These are phyloP conservation scores for Blastobotrys serpentis DNA, from an alignment of 1,139 yeast genomes.

Conservation along the genomic window DNA sequence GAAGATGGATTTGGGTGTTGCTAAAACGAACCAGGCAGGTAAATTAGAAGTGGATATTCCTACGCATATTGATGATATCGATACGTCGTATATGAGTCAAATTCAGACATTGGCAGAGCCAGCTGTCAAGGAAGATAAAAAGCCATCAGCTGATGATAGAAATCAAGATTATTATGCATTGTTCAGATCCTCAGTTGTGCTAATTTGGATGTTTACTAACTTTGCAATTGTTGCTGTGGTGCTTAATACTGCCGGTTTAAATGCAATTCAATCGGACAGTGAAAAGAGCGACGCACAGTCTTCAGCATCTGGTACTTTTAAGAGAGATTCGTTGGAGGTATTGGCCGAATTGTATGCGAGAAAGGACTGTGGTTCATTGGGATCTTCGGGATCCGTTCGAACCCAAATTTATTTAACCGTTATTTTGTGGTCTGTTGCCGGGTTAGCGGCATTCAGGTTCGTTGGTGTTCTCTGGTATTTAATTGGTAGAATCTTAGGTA, in stretches of 20 bases:
- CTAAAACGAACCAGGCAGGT: conserved; percentile 54
- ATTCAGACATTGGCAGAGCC: conserved; percentile 90
- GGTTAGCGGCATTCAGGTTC: conserved; percentile 68
- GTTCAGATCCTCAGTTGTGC: conserved; percentile 90
- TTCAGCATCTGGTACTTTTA: neutral
- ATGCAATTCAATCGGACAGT: conserved; percentile 24
- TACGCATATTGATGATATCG: conserved; percentile 60
- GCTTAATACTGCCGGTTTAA: conserved; percentile 63
- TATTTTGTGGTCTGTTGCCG: conserved; percentile 89
- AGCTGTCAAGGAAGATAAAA: conserved; percentile 55
- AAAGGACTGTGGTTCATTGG: conserved; percentile 55
- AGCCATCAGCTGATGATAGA: conserved; percentile 52
- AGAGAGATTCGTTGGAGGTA: conserved; percentile 18
- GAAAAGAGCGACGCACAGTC: conserved; percentile 23
- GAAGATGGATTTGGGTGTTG: conserved; percentile 62
- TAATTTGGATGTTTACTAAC: conserved; percentile 84
- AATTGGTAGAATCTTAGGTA: conserved; percentile 34
- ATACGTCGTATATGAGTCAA: conserved; percentile 55
- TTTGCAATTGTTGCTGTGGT: conserved; percentile 80
- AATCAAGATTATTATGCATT: conserved; percentile 89
- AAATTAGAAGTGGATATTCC: conserved; percentile 67
- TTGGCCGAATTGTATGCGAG: conserved; percentile 19
- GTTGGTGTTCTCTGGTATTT: conserved; percentile 47
- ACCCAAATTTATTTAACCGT: conserved; percentile 76
- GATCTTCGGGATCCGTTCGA: conserved; percentile 65